Evolutionary conservation across 1,284 basidiomycete species (phyloP).

Genomic region (Pyrrhoderma lamaoense): DNA sequence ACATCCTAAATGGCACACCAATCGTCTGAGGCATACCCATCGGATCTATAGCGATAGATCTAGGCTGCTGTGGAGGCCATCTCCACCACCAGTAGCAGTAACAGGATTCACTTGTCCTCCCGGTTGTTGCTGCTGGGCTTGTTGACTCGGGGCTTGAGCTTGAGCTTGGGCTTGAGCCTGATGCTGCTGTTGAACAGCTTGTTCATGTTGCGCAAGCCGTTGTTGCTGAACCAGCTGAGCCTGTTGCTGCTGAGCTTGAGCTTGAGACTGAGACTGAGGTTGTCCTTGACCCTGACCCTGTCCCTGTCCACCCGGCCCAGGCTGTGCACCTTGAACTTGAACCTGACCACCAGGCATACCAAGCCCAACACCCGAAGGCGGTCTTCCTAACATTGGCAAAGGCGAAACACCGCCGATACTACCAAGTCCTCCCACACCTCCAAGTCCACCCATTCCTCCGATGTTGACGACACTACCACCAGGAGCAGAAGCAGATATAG

Average conservation of each 20-base stretch:
- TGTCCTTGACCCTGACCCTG: too few relatives aligned
- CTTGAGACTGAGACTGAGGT: too few relatives aligned
- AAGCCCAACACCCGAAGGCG: too few relatives aligned
- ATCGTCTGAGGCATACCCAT: too few relatives aligned
- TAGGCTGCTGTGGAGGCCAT: too few relatives aligned
- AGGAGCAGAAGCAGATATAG: too few relatives aligned
- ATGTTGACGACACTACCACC: slow-evolving; percentile 1
- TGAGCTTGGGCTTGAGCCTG: too few relatives aligned
- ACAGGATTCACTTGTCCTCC: too few relatives aligned
- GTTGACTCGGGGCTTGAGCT: neutral
- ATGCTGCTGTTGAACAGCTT: slow-evolving; percentile 22
- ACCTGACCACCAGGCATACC: slow-evolving; percentile 8
- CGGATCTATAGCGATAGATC: too few relatives aligned
- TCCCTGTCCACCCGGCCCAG: neutral
- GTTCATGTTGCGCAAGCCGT: slow-evolving; percentile 20
- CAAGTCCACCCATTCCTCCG: neutral
- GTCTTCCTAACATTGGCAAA: slow-evolving; percentile 9
- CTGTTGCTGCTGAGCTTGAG: neutral
- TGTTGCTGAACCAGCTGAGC: slow-evolving; percentile 15
- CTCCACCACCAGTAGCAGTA: too few relatives aligned
- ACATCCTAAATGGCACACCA: too few relatives aligned
- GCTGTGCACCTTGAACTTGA: neutral
- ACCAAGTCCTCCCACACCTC: slow-evolving; percentile 11
- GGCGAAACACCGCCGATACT: slow-evolving; percentile 11
- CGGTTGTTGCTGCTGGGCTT: slow-evolving; percentile 9